phyloP scores from a whole-genome alignment of 176 grass and related monocot species.

The Aechmea fasciata region DNA sequence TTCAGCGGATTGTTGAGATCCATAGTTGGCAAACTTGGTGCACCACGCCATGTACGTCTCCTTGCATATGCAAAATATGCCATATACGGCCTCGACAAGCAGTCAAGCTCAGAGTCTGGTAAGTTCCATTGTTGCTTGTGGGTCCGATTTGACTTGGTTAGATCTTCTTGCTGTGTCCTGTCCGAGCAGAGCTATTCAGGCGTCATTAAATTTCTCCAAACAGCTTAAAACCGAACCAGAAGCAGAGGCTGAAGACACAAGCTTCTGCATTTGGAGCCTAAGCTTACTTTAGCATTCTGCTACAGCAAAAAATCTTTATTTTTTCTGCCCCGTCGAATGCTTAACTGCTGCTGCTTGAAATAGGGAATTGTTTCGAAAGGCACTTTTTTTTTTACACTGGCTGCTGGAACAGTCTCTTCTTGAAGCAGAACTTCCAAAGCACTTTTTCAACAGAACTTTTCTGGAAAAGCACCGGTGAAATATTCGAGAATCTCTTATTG shows the following conservation, averaged over 20 bases:
- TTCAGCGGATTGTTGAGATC: constrained; percentile 75
- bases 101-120: constrained; percentile 33
- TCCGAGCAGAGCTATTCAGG: no score
- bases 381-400: no score
- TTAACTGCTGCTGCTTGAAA: constrained; percentile 8
- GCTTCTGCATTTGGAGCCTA: background rate
- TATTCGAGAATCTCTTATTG: background rate
- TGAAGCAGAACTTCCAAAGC: no score
- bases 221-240: no score
- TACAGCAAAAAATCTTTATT: background rate
- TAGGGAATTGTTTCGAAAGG: no score
- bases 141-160: background rate
- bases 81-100: constrained; percentile 57
- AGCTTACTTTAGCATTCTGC: background rate
- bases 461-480: background rate
- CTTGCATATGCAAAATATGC: constrained; percentile 81
- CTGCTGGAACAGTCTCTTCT: no score
- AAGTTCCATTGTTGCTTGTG: background rate
- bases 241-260: no score
- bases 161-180: no score
- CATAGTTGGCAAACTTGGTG: constrained; percentile 66
- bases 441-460: background rate
- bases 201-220: no score
- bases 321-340: background rate
- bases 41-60: constrained; percentile 53